Evolutionary conservation across 306 rosid species (phyloP).

Genomic region (Quercus variabilis): DNA sequence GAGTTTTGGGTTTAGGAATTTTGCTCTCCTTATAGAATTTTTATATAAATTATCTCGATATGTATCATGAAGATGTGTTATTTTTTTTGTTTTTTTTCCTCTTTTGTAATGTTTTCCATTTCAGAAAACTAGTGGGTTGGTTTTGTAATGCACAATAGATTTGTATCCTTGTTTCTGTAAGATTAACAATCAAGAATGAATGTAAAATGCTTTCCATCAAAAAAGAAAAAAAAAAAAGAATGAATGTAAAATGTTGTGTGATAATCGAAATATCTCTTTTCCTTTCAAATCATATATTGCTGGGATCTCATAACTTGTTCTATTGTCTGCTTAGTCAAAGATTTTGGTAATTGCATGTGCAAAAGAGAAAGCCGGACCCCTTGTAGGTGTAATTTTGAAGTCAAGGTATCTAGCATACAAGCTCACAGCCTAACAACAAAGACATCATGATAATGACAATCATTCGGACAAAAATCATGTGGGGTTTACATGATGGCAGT

Average conservation of each 20-base stretch:
- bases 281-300: constrained; percentile 14
- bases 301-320: constrained; percentile 17
- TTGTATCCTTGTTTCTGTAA: constrained; percentile 37
- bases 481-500: not conserved
- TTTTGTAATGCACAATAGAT: constrained; percentile 31
- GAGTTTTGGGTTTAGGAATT: too few species aligned
- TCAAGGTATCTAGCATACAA: not conserved
- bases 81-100: not conserved
- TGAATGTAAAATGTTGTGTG: constrained; percentile 45
- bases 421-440: not conserved
- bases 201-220: constrained; percentile 21
- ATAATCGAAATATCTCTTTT: constrained; percentile 29
- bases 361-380: constrained; percentile 11
- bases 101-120: constrained; percentile 27
- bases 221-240: not conserved
- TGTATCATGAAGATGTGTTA: too few species aligned
- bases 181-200: constrained; percentile 35
- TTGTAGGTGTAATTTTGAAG: constrained; percentile 1
- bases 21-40: too few species aligned
- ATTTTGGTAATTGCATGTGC: constrained; percentile 29
- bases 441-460: constrained; percentile 25
- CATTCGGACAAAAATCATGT: constrained; percentile 25
- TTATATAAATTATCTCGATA: too few species aligned
- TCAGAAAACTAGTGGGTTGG: constrained; percentile 49
- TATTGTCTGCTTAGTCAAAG: constrained; percentile 11